A percentile compares a stretch with the other conserved stretches of the same genome.
phyloP scores from a whole-genome alignment of 306 rosid genomes.

The Castanospermum australe region DNA sequence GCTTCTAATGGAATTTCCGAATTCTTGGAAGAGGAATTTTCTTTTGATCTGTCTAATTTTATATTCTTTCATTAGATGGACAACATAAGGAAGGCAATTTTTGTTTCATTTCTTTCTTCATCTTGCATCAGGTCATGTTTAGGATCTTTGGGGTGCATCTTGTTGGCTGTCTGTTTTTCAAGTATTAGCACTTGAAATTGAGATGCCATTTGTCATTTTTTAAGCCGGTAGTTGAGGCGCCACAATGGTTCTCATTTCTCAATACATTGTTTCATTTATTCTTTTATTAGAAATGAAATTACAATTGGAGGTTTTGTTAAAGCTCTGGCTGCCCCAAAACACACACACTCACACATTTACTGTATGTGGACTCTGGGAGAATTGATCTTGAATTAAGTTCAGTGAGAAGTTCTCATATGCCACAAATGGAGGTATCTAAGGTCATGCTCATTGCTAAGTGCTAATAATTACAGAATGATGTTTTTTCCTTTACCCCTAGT shows the following conservation, averaged over 20 bases:
- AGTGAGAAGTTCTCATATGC: background rate
- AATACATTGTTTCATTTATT: background rate
- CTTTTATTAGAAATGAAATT: background rate
- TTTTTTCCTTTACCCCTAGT: background rate
- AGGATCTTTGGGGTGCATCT: background rate
- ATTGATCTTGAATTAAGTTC: conserved; percentile 8
- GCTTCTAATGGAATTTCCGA: conserved; percentile 13
- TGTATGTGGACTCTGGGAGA: background rate
- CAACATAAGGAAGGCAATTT: background rate
- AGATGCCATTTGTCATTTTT: conserved; percentile 18
- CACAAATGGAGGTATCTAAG: conserved; percentile 8
- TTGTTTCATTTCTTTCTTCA: background rate
- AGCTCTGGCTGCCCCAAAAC: too few relatives aligned
- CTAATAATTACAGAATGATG: background rate
- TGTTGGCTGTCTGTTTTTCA: background rate
- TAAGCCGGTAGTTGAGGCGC: background rate
- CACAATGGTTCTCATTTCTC: background rate
- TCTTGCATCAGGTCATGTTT: background rate
- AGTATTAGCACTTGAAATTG: background rate
- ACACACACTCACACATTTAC: background rate
- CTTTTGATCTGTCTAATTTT: background rate
- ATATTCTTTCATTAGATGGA: background rate
- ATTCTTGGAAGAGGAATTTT: conserved; percentile 10
- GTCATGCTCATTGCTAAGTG: background rate
- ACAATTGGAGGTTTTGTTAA: background rate